Base-by-base conservation (phyloP, 805 yeast genomes). In the Saccharomycopsis schoenii region DNA sequence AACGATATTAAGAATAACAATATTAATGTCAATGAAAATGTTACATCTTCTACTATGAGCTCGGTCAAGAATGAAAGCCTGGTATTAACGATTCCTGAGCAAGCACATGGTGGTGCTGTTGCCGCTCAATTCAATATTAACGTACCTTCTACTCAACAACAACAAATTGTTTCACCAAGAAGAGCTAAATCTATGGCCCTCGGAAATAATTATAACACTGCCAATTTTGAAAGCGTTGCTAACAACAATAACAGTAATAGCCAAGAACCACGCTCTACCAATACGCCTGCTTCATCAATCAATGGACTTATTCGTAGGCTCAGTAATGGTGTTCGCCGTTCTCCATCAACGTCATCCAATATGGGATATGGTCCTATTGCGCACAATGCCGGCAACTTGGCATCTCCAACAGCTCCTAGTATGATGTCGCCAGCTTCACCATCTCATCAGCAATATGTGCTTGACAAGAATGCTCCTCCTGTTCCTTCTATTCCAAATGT, bases 251-350 rank as follows among this genome's bases (percentile, higher is more conserved):
- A n/a, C 17, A 59, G 52, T 12, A 43, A 37, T 21, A 36, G 14
- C 15, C 56, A 58, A 59, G 56, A 58, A 34, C 40, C 58, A 12
- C 64, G 67, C 8, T 37, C 25, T 24, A 42, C 10, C 34, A 25
- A 24, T 15, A 24, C 52, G 8, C 52, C 52, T 2, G 34, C 52
- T 1, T 47, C 52, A 47, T 47, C 52, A 5, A 47, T 63, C 51
- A 66, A 63, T 55, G 64, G 66, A 12, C 58, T 74, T 41, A 68
- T 74, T 55, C 69, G 77, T 63, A 70, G 68, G 58, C 66, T 74
- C 36, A 74, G 76, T 61, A 47, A 21, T 47, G 67, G 72, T 19
- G 64, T 61, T 34, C 64, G 66, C 25, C 60, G 66, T 12, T 25
- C 56, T n/a, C 25, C 55, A 50, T 34, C 50, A 14, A 25, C 55